These are phyloP conservation scores for Coprinopsis cinerea DNA, from an alignment of 768 basidiomycete genomes.

Conservation along the genomic window DNA sequence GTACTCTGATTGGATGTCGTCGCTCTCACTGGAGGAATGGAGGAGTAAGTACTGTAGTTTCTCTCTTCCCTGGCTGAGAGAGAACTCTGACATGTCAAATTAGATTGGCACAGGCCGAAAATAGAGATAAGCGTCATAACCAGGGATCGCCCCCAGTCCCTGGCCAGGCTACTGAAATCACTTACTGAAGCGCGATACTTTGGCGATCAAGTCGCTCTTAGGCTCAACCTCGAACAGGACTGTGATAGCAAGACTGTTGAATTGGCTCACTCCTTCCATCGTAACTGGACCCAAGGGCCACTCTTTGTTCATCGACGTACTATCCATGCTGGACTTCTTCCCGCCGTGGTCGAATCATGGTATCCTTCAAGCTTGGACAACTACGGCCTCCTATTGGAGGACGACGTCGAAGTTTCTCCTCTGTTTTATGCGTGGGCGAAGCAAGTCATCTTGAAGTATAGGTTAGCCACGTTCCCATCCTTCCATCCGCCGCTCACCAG, in stretches of 20 bases:
- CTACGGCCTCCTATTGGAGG: constrained; percentile 78
- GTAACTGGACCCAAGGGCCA: constrained; percentile 53
- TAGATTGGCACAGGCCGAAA: constrained; percentile 71
- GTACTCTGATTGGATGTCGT: constrained; percentile 26
- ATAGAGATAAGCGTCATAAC: constrained; percentile 75
- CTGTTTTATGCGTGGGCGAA: constrained; percentile 84
- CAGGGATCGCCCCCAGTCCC: constrained; percentile 66
- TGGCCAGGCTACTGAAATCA: constrained; percentile 61
- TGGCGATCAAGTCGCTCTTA: constrained; percentile 58
- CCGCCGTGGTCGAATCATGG: constrained; percentile 87
- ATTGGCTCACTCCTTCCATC: constrained; percentile 37
- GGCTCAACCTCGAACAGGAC: constrained; percentile 74
- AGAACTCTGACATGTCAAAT: neutral
- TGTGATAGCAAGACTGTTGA: constrained; percentile 56
- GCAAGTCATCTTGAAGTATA: constrained; percentile 71
- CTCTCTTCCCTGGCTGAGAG: constrained; percentile 16
- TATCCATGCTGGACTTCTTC: constrained; percentile 72
- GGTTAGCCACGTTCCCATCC: too few species aligned
- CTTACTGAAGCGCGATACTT: constrained; percentile 54
- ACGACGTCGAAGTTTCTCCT: constrained; percentile 82
- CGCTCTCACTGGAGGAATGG: constrained; percentile 45
- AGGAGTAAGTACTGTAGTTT: constrained; percentile 34
- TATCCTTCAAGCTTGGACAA: constrained; percentile 68
- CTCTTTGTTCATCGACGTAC: constrained; percentile 65
- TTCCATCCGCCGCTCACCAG: neutral